Base-by-base conservation (phyloP, 495 filamentous ascomycete genomes). In the Endocarpon pusillum region DNA sequence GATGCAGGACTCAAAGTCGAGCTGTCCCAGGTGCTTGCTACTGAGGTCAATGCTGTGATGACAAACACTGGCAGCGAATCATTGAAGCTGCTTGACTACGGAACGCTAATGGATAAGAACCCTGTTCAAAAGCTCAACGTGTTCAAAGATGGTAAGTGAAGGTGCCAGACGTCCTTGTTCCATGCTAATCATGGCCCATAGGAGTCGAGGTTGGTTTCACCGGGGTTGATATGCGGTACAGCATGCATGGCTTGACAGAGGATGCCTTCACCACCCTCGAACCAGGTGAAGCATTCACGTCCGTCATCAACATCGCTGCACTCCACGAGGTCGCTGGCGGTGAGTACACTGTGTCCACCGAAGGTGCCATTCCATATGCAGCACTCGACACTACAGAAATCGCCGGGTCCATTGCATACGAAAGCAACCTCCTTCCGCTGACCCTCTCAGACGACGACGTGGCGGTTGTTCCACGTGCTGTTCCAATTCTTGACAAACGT, bases 101-200 rank as follows among this genome's bases (percentile, higher is more conserved):
- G 75, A 33, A 72, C 71, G 36, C 67, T 79, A 53, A 51, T 70
- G 14, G 71, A 76, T 36, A 47, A 47, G 19, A 54, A 56, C 5
- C 61, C 71, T 0, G 66, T 76, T 4, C 60, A 78, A 56, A 78
- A 78, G 59, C 61, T 75, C 21, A 45, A 47, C 11, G 54, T 78
- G 26, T 73, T 54, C 49, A 55, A 61, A 34, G 53, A 62, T 33
- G 50, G 68, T 67, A 58, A 43, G 53, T 58, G 21, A 19, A 11
- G 11, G 24, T 1, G 4, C 9, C 4, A 18, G 15, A 10, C 16
- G 8, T 10, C 15, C 5, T 0, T 5, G 21, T 21, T 6, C 9
- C 12, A 40, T 19, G 5, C 28, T 31, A 31, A 31, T 31, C 19
- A 4, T 31, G 5, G 5, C 7, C 14, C 33, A 2, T 32, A 74